Base-by-base conservation (phyloP, 306 rosid genomes). In the Dryas drummondii region DNA sequence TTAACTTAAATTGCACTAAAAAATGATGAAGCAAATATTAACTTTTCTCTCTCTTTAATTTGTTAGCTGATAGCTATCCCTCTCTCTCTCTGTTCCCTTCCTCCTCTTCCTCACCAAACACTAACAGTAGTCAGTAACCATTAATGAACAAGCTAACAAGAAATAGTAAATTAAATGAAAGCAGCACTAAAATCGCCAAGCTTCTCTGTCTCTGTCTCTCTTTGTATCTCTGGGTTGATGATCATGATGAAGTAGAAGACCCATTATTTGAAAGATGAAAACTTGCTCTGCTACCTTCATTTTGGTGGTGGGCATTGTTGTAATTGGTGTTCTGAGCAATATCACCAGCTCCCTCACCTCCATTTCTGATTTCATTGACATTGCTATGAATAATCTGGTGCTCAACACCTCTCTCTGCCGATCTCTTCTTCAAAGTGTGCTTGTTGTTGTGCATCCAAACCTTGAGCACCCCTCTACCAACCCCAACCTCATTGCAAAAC, bases 391-490 rank as follows among this genome's bases (percentile, higher is more conserved):
- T 49, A 27, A 61, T 41, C 64, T 5, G 37, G 37, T 32, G 68
- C 40, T 61, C 44, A 61, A 10, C 66, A 27, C 16, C 66, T 22
- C 57, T 45, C n/a, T 68, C 53, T 14, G 77, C 81, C 16, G 84
- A 42, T 70, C 19, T 87, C 82, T 83, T 91, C 82, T 82, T 82
- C 1, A 79, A 63, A n/a, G 69, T 82, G 84, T 89, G 86, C 88
- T 93, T 93, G 85, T 93, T 93, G 55, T 93, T 93, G 78, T 91
- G 97, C 97, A 93, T 93, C 98, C 98, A 93, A 53, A 91, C 94
- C 79, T 87, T 93, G 81, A 91, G 87, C 9, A 89, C 96, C 15
- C 88, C 85, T 74, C 86, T 88, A 1, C 90, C 59, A 16, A 93
- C 88, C 49, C 94, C 94, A 32, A 93, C 44, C 56, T 91, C 94